Base-by-base conservation (phyloP, 306 rosid species). In the Vigna radiata region DNA sequence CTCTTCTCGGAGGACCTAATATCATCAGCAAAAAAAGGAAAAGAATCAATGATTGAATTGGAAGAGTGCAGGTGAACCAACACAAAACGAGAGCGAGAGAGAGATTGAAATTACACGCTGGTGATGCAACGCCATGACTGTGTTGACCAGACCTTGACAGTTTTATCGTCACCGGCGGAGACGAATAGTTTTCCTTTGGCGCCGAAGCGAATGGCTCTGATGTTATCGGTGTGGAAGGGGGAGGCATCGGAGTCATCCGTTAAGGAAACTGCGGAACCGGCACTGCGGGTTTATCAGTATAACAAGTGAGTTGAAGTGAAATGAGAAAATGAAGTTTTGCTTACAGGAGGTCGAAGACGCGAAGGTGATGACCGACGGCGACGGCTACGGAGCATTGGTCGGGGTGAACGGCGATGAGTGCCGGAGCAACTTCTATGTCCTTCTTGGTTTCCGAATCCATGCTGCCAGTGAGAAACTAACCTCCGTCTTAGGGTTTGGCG, bases 91-190 rank as follows among this genome's bases (percentile, higher is more conserved):
- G 49, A 44, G 49, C 13, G 7, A 31, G 16, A 67, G 70, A n/a
- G 53, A 47, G 14, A n/a, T 64, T 21, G 2, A 41, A 41, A 4
- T 83, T 86, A 93, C 91, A 89, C 90, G n/a, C 92, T 84, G 21
- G 76, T 78, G 76, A 92, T 64, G 83, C 97, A 90, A 43, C 86
- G 88, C 97, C 98, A 95, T 10, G 87, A 79, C 77, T 87, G 86
- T 0, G 96, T 54, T 16, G 89, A 89, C 98, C 97, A 95, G 48
- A 95, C 81, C 86, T 89, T 95, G 68, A 95, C 88, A 75, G 86
- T 80, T 86, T 95, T 92, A 80, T 95, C 97, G 80, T 92, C 97
- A 9, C 97, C 98, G 0, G 98, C 97, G 18, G 98, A 90, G 12
- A 89, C 92, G 77, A 95, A 87, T 36, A 92, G 87, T 71, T 84